phyloP scores from a whole-genome alignment of 1,284 basidiomycete species.

The Trametes sp. region DNA sequence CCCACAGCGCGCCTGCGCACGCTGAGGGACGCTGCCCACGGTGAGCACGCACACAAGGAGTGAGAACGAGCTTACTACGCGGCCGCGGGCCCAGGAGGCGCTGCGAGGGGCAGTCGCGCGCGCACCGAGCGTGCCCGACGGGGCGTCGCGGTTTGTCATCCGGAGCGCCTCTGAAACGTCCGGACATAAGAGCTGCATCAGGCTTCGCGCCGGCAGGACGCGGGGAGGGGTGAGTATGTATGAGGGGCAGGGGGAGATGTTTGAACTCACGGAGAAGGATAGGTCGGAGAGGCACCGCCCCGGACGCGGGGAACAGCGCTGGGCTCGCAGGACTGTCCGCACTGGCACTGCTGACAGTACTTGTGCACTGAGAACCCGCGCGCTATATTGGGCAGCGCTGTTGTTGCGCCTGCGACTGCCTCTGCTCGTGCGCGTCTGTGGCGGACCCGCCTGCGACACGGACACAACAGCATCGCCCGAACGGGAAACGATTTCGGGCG shows the following conservation, averaged over 20 bases:
- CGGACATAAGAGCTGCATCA: not conserved
- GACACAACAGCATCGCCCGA: not conserved
- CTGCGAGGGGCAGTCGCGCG: not conserved
- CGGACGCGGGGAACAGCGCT: not conserved
- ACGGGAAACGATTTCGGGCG: not conserved
- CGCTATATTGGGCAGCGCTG: constrained; percentile 9
- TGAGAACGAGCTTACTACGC: not conserved
- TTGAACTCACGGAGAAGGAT: not conserved
- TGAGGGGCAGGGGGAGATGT: not conserved
- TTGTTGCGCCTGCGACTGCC: constrained; percentile 6
- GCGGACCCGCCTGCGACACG: not conserved
- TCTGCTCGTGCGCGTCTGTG: not conserved
- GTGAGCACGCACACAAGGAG: constrained; percentile 1
- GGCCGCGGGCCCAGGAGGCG: not conserved
- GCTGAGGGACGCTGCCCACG: not conserved
- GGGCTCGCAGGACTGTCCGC: too few species aligned
- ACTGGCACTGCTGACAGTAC: too few species aligned
- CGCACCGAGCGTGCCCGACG: not conserved
- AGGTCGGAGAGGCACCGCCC: constrained; percentile 2
- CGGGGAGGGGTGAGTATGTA: not conserved
- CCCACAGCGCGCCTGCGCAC: constrained; percentile 15
- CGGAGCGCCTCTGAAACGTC: constrained; percentile 3
- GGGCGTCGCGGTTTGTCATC: not conserved
- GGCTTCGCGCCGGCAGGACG: not conserved
- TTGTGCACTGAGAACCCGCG: constrained; percentile 10